Evolutionary conservation across 2,329 filamentous ascomycete species (phyloP).

Genomic region (Fusarium albidum): DNA sequence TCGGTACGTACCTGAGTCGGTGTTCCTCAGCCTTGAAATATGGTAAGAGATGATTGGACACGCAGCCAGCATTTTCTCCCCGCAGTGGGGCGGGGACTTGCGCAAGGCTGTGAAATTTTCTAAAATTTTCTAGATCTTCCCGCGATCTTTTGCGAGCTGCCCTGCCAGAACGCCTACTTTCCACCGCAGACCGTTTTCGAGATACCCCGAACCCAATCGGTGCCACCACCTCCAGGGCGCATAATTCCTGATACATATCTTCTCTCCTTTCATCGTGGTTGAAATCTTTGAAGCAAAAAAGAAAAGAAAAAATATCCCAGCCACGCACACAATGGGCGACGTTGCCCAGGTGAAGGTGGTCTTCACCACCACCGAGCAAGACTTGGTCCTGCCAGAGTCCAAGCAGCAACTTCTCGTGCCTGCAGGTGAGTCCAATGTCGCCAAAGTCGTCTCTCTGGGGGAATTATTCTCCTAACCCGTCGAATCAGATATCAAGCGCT

Average conservation of each 20-base stretch:
- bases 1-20: too few relatives aligned
- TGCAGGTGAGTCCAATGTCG: conserved; percentile 52
- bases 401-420: conserved; percentile 70
- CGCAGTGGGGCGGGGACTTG: conserved; percentile 31
- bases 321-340: conserved; percentile 47
- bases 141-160: conserved; percentile 27
- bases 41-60: conserved; percentile 10
- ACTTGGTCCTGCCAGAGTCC: conserved; percentile 69
- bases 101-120: conserved; percentile 41
- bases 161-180: conserved; percentile 13
- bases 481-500: conserved; percentile 69
- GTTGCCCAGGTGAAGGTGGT: conserved; percentile 70
- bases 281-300: neutral
- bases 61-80: neutral
- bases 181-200: conserved; percentile 6
- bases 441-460: neutral
- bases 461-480: neutral
- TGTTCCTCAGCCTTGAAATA: conserved; percentile 32
- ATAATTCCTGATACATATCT: neutral
- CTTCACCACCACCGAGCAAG: conserved; percentile 70
- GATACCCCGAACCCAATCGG: conserved; percentile 27
- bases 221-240: conserved; percentile 11
- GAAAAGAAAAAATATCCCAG: neutral
- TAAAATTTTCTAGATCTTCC: conserved; percentile 37
- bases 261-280: neutral